These are phyloP conservation scores for Barnettozyma salicaria DNA, from an alignment of 805 yeast genomes.

Conservation along the genomic window DNA sequence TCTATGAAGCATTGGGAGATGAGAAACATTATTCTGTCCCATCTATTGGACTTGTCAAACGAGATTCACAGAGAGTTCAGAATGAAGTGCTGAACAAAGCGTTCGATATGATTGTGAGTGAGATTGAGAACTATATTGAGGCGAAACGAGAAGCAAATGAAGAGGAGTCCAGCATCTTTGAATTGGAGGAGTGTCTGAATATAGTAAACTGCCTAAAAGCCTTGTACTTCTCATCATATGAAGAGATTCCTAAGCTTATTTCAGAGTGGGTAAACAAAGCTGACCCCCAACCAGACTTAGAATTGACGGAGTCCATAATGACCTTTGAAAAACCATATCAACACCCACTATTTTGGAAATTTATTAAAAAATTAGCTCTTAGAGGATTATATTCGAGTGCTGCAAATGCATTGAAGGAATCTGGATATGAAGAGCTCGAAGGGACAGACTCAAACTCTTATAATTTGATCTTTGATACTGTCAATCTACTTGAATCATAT, in stretches of 20 bases:
- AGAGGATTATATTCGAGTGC: constrained; percentile 62
- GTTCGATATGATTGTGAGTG: constrained; percentile 28
- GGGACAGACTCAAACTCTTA: constrained; percentile 19
- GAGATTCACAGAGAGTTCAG: constrained; percentile 31
- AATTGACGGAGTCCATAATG: constrained; percentile 41
- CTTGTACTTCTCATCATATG: constrained; percentile 34
- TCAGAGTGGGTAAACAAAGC: constrained; percentile 63
- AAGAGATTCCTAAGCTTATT: constrained; percentile 37
- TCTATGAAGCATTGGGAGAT: constrained; percentile 45
- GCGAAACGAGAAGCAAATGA: constrained; percentile 28
- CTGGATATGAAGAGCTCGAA: constrained; percentile 37
- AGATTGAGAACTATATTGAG: constrained; percentile 30
- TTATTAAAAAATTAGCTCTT: constrained; percentile 47
- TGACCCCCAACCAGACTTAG: constrained; percentile 58
- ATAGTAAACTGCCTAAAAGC: constrained; percentile 57
- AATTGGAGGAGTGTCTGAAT: constrained; percentile 40
- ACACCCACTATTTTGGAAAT: constrained; percentile 57
- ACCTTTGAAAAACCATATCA: constrained; percentile 38
- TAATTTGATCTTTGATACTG: constrained; percentile 30
- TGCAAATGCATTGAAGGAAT: constrained; percentile 37
- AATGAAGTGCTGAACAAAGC: constrained; percentile 32
- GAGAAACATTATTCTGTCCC: constrained; percentile 37
- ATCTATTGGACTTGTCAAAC: constrained; percentile 34
- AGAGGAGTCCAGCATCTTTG: constrained; percentile 27
- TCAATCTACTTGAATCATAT: constrained; percentile 30